Evolutionary conservation across 2,329 filamentous ascomycete species (phyloP), one percentile per base, ranked within the genome.

Genomic region (Botrytis pseudocinerea): DNA sequence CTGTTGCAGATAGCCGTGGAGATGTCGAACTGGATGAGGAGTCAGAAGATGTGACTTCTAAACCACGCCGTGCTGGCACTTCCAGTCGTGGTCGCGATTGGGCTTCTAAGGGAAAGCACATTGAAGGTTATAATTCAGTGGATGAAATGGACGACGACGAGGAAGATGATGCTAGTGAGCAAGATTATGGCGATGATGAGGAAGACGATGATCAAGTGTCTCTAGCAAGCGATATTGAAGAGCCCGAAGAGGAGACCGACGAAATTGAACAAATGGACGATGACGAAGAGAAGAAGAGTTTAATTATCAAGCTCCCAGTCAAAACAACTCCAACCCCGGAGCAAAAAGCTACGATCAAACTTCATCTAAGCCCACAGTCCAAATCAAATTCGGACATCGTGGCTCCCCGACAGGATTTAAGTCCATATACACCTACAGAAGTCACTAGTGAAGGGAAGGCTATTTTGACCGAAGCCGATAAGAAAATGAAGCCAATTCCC

Each of bases 291-390:
- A 80, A 87, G 85, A 75, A 79, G 18, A 93, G 90, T 77, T 86
- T 95, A 59, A 87, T 97, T 69, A 91, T 97, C 73, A 95, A 93
- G 80, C 85, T 97, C 22, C 86, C 87, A 10, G 82, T 90, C 54
- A 80, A 80, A 59, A 80, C 78, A 59, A 80, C 78, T 14, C 80
- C 80, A 59, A 80, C 78, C 10, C 80, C 80, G 32, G 80, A 81
- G 70, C 74, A 74, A 51, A 80, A 78, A 69, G 76, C 76, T 4
- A 73, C 72, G 14, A 78, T 78, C 71, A 79, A 80, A 57, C 64
- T 79, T 28, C 74, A 63, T 25, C 18, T 76, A 32, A 74, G 72
- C 60, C 74, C 76, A 32, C 66, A 73, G 42, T 57, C 72, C 65
- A 76, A 73, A 42, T 35, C 66, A 32, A 59, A 46, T 28, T 44